Base-by-base conservation (phyloP, 2,329 filamentous ascomycete species). In the Juglanconis oblonga region DNA sequence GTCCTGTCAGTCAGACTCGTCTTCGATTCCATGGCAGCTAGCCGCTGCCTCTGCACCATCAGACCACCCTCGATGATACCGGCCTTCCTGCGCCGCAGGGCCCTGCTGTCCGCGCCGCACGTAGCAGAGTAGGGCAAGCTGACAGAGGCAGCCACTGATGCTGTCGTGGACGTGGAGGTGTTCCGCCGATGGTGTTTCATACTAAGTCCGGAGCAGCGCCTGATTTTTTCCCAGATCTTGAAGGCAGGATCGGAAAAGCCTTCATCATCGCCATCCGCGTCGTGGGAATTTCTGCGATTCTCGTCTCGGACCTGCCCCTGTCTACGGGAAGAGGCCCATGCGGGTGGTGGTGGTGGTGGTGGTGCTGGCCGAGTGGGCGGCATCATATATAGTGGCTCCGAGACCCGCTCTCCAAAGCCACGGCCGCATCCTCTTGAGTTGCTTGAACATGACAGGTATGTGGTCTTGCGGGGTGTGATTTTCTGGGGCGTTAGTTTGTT, bases 401-500 rank as follows among this genome's bases (percentile, higher is more conserved):
- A 5, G 9, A 31, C 47, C 29, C 38, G 36, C n/a, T 33, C 10
- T 9, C 8, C 13, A 36, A 32, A 31, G 10, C 14, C 54, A 79
- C 38, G 38, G 4, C 47, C 31, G 17, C 47, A 48, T 14, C 47
- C 31, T 29, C 35, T 38, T 50, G 48, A 33, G 48, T 4, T 57
- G 17, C 57, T 45, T 24, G 57, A 36, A 13, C 38, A 55, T 5
- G 57, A 47, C 1, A 63, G 51, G 42, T 63, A 63, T 40, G 61
- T 63, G 11, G 61, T 63, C 55, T 61, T 63, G 33, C 61, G 58
- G 3, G 61, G 58, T 31, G 61, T 61, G 10, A 45, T 47, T 35
- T 42, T 60, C 32, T 42, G 55, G 35, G 36, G 55, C 31, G 40
- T 31, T 35, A 58, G 51, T 31, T 72, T 67, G 4, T 69, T 72